phyloP scores from a whole-genome alignment of 2,329 filamentous ascomycete genomes.

The Monosporascus sp. region DNA sequence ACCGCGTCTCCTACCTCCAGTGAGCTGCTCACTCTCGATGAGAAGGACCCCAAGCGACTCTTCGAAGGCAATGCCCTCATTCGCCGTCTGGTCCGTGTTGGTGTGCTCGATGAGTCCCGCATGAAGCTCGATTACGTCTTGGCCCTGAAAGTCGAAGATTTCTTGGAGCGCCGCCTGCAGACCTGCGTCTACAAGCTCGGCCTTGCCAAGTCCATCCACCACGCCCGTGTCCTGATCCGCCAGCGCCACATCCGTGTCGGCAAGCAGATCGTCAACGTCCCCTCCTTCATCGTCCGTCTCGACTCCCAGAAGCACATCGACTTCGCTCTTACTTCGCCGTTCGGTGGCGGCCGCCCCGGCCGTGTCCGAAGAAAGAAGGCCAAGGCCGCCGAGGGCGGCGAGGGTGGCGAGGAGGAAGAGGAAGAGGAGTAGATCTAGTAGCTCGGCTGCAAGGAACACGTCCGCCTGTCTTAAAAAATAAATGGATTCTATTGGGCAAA shows the following conservation, averaged over 20 bases:
- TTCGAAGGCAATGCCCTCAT: conserved; percentile 99
- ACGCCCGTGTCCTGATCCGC: conserved; percentile 98
- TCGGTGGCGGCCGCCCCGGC: conserved; percentile 92
- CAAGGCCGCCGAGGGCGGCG: conserved; percentile 84
- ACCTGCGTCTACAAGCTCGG: conserved; percentile 99
- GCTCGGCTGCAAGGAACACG: neutral
- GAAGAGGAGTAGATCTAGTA: conserved; percentile 61
- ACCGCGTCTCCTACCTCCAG: conserved; percentile 39
- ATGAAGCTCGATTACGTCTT: conserved; percentile 99
- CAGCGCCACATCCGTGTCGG: conserved; percentile 99
- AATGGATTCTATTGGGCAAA: conserved; percentile 14
- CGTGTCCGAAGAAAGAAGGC: conserved; percentile 99
- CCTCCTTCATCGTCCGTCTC: conserved; percentile 98
- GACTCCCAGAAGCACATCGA: conserved; percentile 99
- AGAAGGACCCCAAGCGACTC: conserved; percentile 99
- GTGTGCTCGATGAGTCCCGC: conserved; percentile 99
- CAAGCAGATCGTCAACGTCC: conserved; percentile 99
- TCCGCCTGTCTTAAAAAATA: neutral
- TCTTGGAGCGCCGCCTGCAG: conserved; percentile 99
- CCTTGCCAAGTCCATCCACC: conserved; percentile 99
- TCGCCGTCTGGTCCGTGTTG: conserved; percentile 98
- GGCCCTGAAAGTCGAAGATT: conserved; percentile 98
- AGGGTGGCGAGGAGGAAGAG: conserved; percentile 76
- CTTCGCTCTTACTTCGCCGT: conserved; percentile 95
- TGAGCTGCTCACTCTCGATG: conserved; percentile 99